Conservation (phyloP, 164 flowering plant species). For the Stephania cephalantha region DNA sequence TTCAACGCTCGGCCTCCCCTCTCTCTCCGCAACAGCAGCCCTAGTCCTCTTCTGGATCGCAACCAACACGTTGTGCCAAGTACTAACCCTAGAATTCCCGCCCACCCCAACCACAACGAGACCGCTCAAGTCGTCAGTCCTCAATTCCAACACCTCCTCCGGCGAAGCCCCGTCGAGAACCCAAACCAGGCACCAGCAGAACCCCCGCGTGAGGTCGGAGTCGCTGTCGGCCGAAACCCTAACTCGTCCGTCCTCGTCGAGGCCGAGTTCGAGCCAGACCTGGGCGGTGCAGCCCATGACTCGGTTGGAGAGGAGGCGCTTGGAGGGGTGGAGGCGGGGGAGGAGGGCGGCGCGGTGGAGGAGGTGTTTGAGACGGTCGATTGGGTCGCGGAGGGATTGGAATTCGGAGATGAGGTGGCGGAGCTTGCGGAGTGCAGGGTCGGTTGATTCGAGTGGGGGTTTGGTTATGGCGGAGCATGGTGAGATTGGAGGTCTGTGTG, state of each 20-base stretch:
- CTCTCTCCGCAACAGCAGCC: slow-evolving; percentile 47
- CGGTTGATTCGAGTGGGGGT: slow-evolving; percentile 22
- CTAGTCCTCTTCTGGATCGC: slow-evolving; percentile 84
- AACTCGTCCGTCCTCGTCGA: slow-evolving; percentile 51
- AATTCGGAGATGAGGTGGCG: slow-evolving; percentile 48
- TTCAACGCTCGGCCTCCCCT: slow-evolving; percentile 51
- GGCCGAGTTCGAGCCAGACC: slow-evolving; percentile 63
- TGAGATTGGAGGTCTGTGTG: slow-evolving; percentile 13
- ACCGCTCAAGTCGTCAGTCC: slow-evolving; percentile 60
- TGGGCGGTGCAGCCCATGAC: slow-evolving; percentile 91
- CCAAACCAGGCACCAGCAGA: slow-evolving; percentile 60
- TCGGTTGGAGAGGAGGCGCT: slow-evolving; percentile 41
- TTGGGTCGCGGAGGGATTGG: slow-evolving; percentile 45
- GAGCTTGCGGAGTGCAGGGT: slow-evolving; percentile 28
- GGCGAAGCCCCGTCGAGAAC: slow-evolving; percentile 60
- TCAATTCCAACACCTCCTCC: slow-evolving; percentile 64
- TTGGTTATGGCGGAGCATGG: slow-evolving; percentile 35
- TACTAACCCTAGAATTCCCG: slow-evolving; percentile 58
- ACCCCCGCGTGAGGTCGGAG: slow-evolving; percentile 80
- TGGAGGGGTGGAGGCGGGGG: slow-evolving; percentile 35
- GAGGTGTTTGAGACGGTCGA: slow-evolving; percentile 69
- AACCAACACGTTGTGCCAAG: slow-evolving; percentile 88
- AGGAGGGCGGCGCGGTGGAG: slow-evolving; percentile 52
- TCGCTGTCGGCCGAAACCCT: slow-evolving; percentile 77
- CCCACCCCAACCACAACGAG: slow-evolving; percentile 35